phyloP scores from a whole-genome alignment of 2,329 filamentous ascomycete species.

The Davidsoniella virescens region DNA sequence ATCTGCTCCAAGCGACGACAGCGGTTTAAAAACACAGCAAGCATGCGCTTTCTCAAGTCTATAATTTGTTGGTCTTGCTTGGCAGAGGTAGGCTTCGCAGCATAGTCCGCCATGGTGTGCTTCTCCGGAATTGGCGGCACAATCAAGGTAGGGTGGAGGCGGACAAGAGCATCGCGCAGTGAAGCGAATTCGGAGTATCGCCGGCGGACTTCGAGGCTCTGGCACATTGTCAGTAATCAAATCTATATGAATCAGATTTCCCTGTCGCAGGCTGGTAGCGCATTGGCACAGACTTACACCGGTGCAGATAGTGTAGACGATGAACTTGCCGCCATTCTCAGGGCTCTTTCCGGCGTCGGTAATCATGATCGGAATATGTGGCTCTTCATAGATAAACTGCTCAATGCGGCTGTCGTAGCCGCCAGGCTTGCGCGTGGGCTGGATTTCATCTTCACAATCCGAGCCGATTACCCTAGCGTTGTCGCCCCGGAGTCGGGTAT shows the following conservation, averaged over 20 bases:
- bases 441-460: conserved; percentile 28
- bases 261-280: not conserved
- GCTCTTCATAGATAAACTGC: conserved; percentile 93
- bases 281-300: conserved; percentile 42
- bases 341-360: conserved; percentile 89
- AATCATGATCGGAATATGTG: conserved; percentile 76
- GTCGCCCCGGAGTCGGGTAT: not conserved
- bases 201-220: conserved; percentile 90
- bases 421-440: conserved; percentile 55
- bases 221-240: conserved; percentile 10
- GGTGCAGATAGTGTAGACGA: conserved; percentile 92
- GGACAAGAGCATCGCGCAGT: conserved; percentile 71
- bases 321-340: conserved; percentile 82
- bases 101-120: conserved; percentile 97
- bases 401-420: conserved; percentile 92
- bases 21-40: conserved; percentile 86
- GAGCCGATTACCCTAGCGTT: conserved; percentile 18
- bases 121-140: conserved; percentile 97
- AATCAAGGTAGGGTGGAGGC: conserved; percentile 85
- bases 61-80: conserved; percentile 97
- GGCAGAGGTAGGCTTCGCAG: conserved; percentile 90
- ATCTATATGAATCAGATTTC: not conserved
- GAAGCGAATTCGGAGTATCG: conserved; percentile 96
- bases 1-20: conserved; percentile 88
- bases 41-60: conserved; percentile 89